Conservation (phyloP, 2,329 filamentous ascomycete species). For the Chlorencoelia australis region DNA sequence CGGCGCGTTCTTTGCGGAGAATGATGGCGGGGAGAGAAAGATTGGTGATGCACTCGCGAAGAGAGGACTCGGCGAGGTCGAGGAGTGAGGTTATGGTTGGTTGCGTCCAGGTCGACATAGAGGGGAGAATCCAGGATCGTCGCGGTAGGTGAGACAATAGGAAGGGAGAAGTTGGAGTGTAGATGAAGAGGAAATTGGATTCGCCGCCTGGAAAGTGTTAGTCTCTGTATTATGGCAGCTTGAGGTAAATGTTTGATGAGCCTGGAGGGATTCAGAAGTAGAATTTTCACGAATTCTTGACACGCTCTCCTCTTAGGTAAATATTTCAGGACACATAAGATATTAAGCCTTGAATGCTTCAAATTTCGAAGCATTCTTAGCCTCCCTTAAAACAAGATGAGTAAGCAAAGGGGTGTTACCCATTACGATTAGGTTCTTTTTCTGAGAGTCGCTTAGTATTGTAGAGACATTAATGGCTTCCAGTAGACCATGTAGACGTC, state of each 20-base stretch:
- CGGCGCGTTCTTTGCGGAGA: constrained; percentile 79
- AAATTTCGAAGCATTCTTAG: too few species aligned
- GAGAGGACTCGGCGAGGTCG: constrained; percentile 75
- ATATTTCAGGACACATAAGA: too few species aligned
- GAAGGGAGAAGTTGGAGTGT: constrained; percentile 51
- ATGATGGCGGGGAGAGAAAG: constrained; percentile 71
- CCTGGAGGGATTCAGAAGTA: too few species aligned
- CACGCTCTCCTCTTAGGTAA: too few species aligned
- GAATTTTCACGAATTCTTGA: too few species aligned
- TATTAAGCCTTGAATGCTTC: too few species aligned
- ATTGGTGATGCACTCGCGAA: constrained; percentile 70
- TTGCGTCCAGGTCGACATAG: constrained; percentile 70
- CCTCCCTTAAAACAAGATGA: too few species aligned
- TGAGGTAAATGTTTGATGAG: too few species aligned
- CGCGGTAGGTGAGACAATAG: constrained; percentile 59
- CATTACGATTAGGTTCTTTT: constrained; percentile 78
- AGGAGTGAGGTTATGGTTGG: constrained; percentile 70
- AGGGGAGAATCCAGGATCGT: constrained; percentile 62
- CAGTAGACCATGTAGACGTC: constrained; percentile 75
- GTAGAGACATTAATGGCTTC: constrained; percentile 58
- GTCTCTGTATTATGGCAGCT: too few species aligned
- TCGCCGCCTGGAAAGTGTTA: constrained; percentile 52
- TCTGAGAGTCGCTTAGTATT: constrained; percentile 52
- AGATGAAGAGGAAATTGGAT: constrained; percentile 89
- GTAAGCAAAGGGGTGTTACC: constrained; percentile 31